Percentiles rank a stretch among this genome's conserved stretches.
phyloP scores from a whole-genome alignment of 768 basidiomycete genomes.

The Piloderma croceum region DNA sequence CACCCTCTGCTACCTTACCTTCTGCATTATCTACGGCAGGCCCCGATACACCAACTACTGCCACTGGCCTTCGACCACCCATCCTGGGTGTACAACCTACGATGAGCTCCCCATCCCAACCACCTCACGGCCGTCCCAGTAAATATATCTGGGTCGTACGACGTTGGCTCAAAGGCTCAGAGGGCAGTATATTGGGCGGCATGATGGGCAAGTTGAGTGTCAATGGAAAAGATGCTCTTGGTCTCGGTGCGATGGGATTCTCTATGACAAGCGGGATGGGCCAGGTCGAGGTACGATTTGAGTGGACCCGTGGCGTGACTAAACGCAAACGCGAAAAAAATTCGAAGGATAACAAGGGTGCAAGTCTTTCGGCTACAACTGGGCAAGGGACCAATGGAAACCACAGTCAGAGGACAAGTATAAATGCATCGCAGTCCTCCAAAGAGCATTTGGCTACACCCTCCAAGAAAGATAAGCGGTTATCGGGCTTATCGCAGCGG shows the following conservation, averaged over 20 bases:
- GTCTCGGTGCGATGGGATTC: no score
- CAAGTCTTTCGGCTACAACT: not conserved
- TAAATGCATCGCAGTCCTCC: slow-evolving; percentile 6
- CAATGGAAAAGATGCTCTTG: slow-evolving; percentile 4
- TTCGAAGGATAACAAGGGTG: slow-evolving; percentile 2
- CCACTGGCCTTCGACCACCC: slow-evolving; percentile 31
- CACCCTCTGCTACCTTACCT: slow-evolving; percentile 15
- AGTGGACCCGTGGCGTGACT: slow-evolving; percentile 61
- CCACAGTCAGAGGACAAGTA: slow-evolving; percentile 15
- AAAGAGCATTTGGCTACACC: slow-evolving; percentile 6
- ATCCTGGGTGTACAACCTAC: slow-evolving; percentile 69
- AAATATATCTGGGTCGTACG: slow-evolving; percentile 74
- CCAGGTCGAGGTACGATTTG: slow-evolving; percentile 67
- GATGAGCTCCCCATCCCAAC: slow-evolving; percentile 43
- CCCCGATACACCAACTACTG: slow-evolving; percentile 5
- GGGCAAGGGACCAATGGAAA: slow-evolving; percentile 4
- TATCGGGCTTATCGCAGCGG: slow-evolving; percentile 36
- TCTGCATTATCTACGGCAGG: slow-evolving; percentile 5
- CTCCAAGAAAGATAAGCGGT: slow-evolving; percentile 21
- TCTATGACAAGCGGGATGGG: slow-evolving; percentile 14
- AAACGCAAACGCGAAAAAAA: slow-evolving; percentile 9
- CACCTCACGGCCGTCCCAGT: slow-evolving; percentile 33
- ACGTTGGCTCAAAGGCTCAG: slow-evolving; percentile 64
- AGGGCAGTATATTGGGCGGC: slow-evolving; percentile 39
- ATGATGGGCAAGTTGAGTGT: slow-evolving; percentile 36